Evolutionary conservation across 345 rosid species (phyloP), one percentile per base, ranked within the genome.

Genomic region (Cardamine occulta): DNA sequence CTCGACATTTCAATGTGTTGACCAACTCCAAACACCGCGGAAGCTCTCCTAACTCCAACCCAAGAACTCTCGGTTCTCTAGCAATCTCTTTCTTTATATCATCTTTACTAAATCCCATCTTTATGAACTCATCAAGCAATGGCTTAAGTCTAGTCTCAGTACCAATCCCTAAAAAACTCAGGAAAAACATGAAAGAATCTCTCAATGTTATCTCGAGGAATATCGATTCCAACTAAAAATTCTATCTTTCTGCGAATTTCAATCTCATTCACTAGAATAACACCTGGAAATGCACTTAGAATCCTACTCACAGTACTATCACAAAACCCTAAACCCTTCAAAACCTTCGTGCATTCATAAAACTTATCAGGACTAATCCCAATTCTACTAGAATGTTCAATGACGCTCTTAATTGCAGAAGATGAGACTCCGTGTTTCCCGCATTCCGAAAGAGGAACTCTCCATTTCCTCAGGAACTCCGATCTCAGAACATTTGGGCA

Each of bases 31-130:
- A 61, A 79, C 93, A 91, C 63, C 89, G 81, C 0, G 91, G 78
- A 47, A 89, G 83, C 72, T 93, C 97, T 9, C 98, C 98, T 26
- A 86, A 66, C 85, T 91, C 98, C 85, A 93, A 81, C 15, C 90
- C 70, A 0, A 93, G 80, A 63, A 89, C 74, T 45, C 81, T 83
- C 1, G 96, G 96, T 51, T 91, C 91, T 51, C 82, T 82, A 37
- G 42, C 64, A 35, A 91, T 84, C 88, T 88, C 98, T 67, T 84
- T 79, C 75, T 69, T 79, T 4, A 89, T 58, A 70, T 84, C 62
- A 2, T 78, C 77, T 8, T 75, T 80, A 47, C 78, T 77, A 79
- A 91, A 89, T 17, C 97, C 95, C 74, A 88, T 79, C 63, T 77
- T 70, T 72, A 31, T 48, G 67, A 91, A 87, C 73, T 93, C 97